These are phyloP conservation scores for Rosa hybrid DNA, from an alignment of 331 rosid species.

Conservation along the genomic window DNA sequence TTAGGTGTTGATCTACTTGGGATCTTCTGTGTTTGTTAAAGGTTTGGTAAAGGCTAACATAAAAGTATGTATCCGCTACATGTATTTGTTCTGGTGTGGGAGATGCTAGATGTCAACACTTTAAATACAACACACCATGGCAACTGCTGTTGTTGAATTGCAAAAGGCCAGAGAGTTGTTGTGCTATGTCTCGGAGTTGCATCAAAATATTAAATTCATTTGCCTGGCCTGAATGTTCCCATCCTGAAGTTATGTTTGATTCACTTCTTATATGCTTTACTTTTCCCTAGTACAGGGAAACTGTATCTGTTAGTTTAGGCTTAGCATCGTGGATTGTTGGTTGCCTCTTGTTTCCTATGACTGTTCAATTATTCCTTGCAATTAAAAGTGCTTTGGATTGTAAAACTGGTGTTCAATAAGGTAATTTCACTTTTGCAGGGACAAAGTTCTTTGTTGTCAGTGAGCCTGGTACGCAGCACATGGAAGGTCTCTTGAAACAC, in stretches of 20 bases:
- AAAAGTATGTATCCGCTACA: not conserved
- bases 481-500: slow-evolving; percentile 76
- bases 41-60: not conserved
- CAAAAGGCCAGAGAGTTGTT: not conserved
- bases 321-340: not conserved
- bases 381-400: not conserved
- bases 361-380: not conserved
- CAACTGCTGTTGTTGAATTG: not conserved
- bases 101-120: not conserved
- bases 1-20: not conserved
- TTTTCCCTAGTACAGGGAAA: not conserved
- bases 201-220: not conserved
- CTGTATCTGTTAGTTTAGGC: not conserved
- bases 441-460: slow-evolving; percentile 86
- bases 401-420: not conserved
- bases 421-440: slow-evolving; percentile 48
- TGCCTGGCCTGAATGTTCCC: not conserved
- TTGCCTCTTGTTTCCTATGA: not conserved
- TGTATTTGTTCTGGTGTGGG: not conserved
- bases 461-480: slow-evolving; percentile 81
- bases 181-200: not conserved
- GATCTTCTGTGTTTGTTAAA: not conserved
- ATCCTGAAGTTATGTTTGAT: not conserved
- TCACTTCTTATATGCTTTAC: not conserved
- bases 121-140: not conserved